Evolutionary conservation across 2,329 filamentous ascomycete species (phyloP).

Genomic region (Colletotrichum sp.): DNA sequence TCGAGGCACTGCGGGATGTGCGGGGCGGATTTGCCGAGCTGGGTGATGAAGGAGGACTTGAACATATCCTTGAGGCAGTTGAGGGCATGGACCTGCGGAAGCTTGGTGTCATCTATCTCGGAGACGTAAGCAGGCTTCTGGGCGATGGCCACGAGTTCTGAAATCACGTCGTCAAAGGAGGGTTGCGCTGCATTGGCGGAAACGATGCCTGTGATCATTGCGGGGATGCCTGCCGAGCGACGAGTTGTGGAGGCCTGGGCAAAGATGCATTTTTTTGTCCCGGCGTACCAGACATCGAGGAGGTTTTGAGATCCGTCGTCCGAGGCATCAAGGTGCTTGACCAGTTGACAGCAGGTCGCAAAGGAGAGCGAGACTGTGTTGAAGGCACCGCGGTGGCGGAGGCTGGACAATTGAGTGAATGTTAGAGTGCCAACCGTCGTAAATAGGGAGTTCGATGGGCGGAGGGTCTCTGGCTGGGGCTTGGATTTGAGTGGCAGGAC

Average conservation of each 20-base stretch:
- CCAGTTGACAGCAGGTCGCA: constrained; percentile 74
- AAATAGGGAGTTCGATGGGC: constrained; percentile 61
- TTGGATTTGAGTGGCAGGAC: constrained; percentile 58
- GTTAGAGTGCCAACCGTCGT: constrained; percentile 73
- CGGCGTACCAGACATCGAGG: constrained; percentile 75
- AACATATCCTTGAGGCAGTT: constrained; percentile 95
- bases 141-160: constrained; percentile 65
- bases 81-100: constrained; percentile 92
- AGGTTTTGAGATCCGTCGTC: constrained; percentile 43
- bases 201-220: constrained; percentile 82
- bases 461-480: constrained; percentile 46
- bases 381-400: constrained; percentile 92
- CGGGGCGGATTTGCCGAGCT: constrained; percentile 74
- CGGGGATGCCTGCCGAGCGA: constrained; percentile 89
- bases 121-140: constrained; percentile 55
- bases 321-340: constrained; percentile 49
- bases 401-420: constrained; percentile 80
- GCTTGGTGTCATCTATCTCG: constrained; percentile 66
- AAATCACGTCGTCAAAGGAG: constrained; percentile 70
- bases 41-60: constrained; percentile 78
- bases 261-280: constrained; percentile 72
- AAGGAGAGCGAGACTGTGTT: constrained; percentile 93
- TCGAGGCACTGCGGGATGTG: constrained; percentile 77
- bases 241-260: constrained; percentile 83
- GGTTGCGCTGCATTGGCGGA: constrained; percentile 64